Conservation (phyloP, 2,329 filamentous ascomycete species). For the Teratosphaeria pseudoeucalypti region DNA sequence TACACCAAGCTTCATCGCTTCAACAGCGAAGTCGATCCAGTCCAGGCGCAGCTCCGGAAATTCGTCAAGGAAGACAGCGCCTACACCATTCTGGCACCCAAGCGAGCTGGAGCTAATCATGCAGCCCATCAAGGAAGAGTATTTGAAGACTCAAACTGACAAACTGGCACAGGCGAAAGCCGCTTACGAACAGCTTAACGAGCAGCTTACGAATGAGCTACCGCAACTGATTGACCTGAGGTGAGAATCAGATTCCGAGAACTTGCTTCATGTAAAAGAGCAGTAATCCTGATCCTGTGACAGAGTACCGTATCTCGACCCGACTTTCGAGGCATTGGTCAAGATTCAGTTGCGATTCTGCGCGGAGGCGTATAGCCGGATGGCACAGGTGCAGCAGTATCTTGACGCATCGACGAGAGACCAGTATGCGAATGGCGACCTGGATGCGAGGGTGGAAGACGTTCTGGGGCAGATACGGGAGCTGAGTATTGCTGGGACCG, state of each 20-base stretch:
- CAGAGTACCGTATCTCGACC: constrained; percentile 84
- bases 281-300: background rate
- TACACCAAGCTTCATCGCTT: background rate
- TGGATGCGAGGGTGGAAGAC: constrained; percentile 87
- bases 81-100: constrained; percentile 23
- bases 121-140: constrained; percentile 19
- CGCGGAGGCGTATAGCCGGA: constrained; percentile 90
- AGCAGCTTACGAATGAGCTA: constrained; percentile 84
- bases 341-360: constrained; percentile 98
- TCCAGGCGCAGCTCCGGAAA: background rate
- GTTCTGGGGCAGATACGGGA: constrained; percentile 95
- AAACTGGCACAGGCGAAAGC: constrained; percentile 50
- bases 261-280: background rate
- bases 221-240: constrained; percentile 94
- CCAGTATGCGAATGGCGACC: constrained; percentile 84
- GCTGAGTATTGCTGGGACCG: constrained; percentile 77
- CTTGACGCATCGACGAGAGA: constrained; percentile 91
- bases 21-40: background rate
- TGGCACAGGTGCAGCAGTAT: constrained; percentile 94
- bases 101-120: constrained; percentile 25
- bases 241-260: constrained; percentile 6
- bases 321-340: constrained; percentile 92
- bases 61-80: background rate
- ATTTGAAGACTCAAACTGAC: constrained; percentile 22
- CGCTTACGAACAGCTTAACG: constrained; percentile 93